Percentiles rank a stretch among this genome's conserved stretches.
Conservation (phyloP, 225 moss, liverwort and hornwort species). For the Bryoerythrophyllum caledonicum region DNA sequence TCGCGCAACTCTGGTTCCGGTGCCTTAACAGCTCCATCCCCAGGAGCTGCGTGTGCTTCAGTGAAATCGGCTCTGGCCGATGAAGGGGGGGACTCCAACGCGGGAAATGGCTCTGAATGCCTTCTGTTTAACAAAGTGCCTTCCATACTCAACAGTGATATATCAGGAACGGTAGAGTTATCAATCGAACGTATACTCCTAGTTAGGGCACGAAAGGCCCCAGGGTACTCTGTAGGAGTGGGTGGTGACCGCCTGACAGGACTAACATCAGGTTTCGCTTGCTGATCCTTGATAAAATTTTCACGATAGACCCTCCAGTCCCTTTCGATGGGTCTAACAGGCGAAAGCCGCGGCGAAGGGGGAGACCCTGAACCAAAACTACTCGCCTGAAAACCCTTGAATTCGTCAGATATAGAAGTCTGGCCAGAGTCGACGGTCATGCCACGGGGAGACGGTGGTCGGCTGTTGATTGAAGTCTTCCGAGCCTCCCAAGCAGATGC, state of each 20-base stretch:
- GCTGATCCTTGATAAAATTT: slow-evolving; percentile 21
- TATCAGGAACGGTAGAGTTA: slow-evolving; percentile 21
- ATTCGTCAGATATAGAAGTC: slow-evolving; percentile 38
- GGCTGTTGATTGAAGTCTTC: slow-evolving; percentile 35
- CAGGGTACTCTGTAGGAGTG: slow-evolving; percentile 26
- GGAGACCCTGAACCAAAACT: slow-evolving; percentile 45
- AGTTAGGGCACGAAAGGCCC: background rate
- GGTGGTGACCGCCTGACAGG: slow-evolving; percentile 33
- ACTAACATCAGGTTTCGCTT: slow-evolving; percentile 25
- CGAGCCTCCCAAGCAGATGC: slow-evolving; percentile 55
- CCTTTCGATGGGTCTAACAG: slow-evolving; percentile 30
- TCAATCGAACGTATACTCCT: slow-evolving; percentile 12
- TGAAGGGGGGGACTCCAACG: slow-evolving; percentile 17
- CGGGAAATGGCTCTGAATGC: slow-evolving; percentile 42
- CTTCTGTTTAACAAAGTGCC: slow-evolving; percentile 29
- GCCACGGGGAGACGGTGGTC: slow-evolving; percentile 49
- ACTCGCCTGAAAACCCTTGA: slow-evolving; percentile 40
- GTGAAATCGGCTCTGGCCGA: slow-evolving; percentile 9
- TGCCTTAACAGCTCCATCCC: slow-evolving; percentile 20
- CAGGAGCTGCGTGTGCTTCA: slow-evolving; percentile 22
- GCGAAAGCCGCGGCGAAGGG: slow-evolving; percentile 49
- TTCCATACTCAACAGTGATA: background rate
- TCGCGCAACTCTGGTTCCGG: slow-evolving; percentile 11
- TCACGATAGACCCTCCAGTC: slow-evolving; percentile 35
- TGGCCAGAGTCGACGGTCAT: slow-evolving; percentile 39